Percentiles rank a stretch among this genome's conserved stretches.
phyloP scores from a whole-genome alignment of 257 asterid genomes.

The Gardenia jasminoides region DNA sequence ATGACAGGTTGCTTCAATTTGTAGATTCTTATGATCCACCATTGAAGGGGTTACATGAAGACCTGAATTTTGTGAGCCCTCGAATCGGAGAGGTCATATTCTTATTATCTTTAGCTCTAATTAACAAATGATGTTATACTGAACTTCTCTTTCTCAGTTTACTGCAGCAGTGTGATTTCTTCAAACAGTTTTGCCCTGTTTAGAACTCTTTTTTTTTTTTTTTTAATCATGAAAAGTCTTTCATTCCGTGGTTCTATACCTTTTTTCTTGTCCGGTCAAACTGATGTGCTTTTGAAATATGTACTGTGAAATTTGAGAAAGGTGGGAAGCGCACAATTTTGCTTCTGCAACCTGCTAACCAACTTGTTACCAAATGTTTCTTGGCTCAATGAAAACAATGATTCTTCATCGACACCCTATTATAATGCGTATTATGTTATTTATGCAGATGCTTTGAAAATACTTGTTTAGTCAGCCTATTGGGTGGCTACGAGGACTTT shows the following conservation, averaged over 20 bases:
- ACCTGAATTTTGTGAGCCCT: conserved; percentile 97
- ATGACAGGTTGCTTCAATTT: conserved; percentile 82
- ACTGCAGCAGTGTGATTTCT: neutral
- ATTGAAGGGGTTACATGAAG: conserved; percentile 96
- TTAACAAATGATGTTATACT: neutral
- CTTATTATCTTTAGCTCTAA: conserved; percentile 21
- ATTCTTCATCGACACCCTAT: neutral
- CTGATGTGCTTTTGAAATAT: neutral
- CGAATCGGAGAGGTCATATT: conserved; percentile 92
- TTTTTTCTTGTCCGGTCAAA: neutral
- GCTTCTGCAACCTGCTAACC: neutral
- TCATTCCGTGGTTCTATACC: neutral
- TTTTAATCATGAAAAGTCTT: neutral
- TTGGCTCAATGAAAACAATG: neutral
- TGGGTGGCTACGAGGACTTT: neutral
- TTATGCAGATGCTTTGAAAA: neutral
- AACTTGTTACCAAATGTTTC: neutral
- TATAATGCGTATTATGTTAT: neutral
- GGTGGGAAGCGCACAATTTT: neutral
- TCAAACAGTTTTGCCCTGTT: neutral
- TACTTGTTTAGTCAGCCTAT: neutral
- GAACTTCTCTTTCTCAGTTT: neutral
- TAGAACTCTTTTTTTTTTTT: too few relatives aligned
- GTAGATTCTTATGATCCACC: conserved; percentile 97
- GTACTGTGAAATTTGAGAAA: neutral